A percentile compares a stretch with the other conserved stretches of the same genome.
phyloP scores from a whole-genome alignment of 169 alveolate species.

The Plasmodium adleri region DNA sequence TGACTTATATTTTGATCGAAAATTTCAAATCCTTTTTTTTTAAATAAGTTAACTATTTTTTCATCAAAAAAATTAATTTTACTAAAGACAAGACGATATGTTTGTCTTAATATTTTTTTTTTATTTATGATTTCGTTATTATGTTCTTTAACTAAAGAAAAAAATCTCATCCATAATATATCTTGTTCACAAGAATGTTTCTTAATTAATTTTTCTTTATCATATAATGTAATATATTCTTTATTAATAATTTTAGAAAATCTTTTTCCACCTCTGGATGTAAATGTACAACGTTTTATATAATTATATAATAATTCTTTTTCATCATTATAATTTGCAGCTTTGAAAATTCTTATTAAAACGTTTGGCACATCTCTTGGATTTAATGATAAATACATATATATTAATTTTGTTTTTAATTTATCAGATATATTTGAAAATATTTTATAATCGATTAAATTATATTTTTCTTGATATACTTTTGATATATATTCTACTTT shows the following conservation, averaged over 20 bases:
- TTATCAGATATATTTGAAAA: constrained; percentile 60
- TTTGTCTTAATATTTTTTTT: constrained; percentile 36
- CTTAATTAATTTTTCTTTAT: constrained; percentile 29
- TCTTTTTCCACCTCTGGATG: constrained; percentile 84
- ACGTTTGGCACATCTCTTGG: constrained; percentile 82
- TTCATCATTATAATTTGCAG: constrained; percentile 84
- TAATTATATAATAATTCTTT: constrained; percentile 79
- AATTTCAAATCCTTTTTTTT: constrained; percentile 30
- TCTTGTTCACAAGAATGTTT: constrained; percentile 51
- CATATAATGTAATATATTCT: constrained; percentile 61
- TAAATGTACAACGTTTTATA: constrained; percentile 74
- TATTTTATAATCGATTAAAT: constrained; percentile 43
- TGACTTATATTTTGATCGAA: not conserved
- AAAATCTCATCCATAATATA: constrained; percentile 62
- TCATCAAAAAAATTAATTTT: constrained; percentile 48
- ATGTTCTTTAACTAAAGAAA: constrained; percentile 14
- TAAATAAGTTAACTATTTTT: constrained; percentile 12
- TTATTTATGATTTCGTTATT: constrained; percentile 21
- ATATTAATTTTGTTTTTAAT: constrained; percentile 80
- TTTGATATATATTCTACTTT: constrained; percentile 67
- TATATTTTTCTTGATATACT: constrained; percentile 76
- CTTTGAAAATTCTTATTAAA: constrained; percentile 77
- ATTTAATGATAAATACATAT: constrained; percentile 78
- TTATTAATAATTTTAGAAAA: constrained; percentile 78
- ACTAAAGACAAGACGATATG: constrained; percentile 61